These are phyloP conservation scores for Lasiodiplodia sp. DNA, from an alignment of 2,329 filamentous ascomycete species.

Conservation along the genomic window DNA sequence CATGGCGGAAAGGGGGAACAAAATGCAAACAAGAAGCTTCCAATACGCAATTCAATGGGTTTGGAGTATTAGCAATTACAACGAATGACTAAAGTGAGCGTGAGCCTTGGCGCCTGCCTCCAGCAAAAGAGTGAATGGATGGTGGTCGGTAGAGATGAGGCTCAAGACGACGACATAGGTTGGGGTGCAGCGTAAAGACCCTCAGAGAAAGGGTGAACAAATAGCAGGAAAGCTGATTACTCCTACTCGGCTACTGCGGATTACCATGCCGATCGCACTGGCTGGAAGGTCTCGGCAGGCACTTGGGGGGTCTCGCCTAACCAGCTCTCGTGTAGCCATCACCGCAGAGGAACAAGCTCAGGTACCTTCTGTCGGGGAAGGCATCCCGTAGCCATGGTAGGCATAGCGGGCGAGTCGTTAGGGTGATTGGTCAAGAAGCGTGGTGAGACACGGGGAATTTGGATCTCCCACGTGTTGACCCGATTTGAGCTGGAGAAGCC, in stretches of 20 bases:
- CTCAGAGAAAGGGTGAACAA: conserved; percentile 21
- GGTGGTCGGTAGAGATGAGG: conserved; percentile 21
- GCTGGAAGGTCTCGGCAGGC: conserved; percentile 5
- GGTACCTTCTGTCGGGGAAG: conserved; percentile 1
- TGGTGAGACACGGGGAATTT: conserved; percentile 15
- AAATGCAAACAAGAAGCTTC: background rate
- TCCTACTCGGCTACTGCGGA: conserved; percentile 3
- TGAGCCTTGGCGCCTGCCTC: conserved; percentile 8
- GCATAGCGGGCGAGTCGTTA: background rate
- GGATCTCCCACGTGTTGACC: conserved; percentile 18
- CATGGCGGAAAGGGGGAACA: conserved; percentile 31
- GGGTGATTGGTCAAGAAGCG: background rate
- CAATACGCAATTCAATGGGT: conserved; percentile 5
- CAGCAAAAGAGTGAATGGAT: conserved; percentile 28
- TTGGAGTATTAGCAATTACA: conserved; percentile 17
- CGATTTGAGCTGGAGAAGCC: background rate
- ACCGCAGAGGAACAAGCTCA: conserved; percentile 9
- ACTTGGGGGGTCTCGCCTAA: background rate
- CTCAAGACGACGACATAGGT: conserved; percentile 17
- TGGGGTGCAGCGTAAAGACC: background rate
- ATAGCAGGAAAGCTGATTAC: conserved; percentile 24
- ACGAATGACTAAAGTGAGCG: conserved; percentile 28
- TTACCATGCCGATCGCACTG: background rate
- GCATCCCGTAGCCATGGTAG: conserved; percentile 3
- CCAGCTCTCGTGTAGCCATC: background rate